Conservation (phyloP, 169 alveolate species). For the Plasmodium falciparum region DNA sequence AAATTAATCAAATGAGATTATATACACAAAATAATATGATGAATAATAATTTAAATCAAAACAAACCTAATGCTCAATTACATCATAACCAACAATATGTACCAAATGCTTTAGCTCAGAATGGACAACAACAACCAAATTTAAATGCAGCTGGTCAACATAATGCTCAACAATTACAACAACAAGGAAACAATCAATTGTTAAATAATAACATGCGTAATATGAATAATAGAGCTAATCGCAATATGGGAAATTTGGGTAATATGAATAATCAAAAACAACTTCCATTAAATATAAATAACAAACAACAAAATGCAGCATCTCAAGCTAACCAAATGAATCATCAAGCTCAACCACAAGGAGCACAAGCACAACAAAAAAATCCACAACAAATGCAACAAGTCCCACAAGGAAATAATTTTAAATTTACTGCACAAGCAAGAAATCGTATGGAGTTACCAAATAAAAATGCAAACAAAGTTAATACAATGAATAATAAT, state of each 20-base stretch:
- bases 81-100: slow-evolving; percentile 45
- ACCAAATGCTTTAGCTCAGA: slow-evolving; percentile 23
- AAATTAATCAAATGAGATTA: slow-evolving; percentile 71
- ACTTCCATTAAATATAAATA: slow-evolving; percentile 48
- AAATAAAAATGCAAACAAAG: slow-evolving; percentile 63
- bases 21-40: slow-evolving; percentile 61
- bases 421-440: slow-evolving; percentile 89
- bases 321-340: slow-evolving; percentile 16
- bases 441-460: slow-evolving; percentile 84
- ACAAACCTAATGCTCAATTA: slow-evolving; percentile 27
- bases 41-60: slow-evolving; percentile 51
- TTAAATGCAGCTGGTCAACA: slow-evolving; percentile 26
- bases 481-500: slow-evolving; percentile 36
- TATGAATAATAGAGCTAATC: slow-evolving; percentile 40
- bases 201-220: slow-evolving; percentile 62
- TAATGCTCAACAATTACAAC: slow-evolving; percentile 31
- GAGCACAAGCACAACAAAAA: slow-evolving; percentile 33
- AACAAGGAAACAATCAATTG: slow-evolving; percentile 43
- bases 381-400: slow-evolving; percentile 48
- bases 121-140: slow-evolving; percentile 25
- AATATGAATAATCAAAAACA: slow-evolving; percentile 54
- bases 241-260: slow-evolving; percentile 42
- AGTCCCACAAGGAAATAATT: slow-evolving; percentile 47
- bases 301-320: slow-evolving; percentile 13
- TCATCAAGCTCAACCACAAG: slow-evolving; percentile 32